Base-by-base conservation (phyloP, 2,329 filamentous ascomycete species). In the Venturia pyrina region DNA sequence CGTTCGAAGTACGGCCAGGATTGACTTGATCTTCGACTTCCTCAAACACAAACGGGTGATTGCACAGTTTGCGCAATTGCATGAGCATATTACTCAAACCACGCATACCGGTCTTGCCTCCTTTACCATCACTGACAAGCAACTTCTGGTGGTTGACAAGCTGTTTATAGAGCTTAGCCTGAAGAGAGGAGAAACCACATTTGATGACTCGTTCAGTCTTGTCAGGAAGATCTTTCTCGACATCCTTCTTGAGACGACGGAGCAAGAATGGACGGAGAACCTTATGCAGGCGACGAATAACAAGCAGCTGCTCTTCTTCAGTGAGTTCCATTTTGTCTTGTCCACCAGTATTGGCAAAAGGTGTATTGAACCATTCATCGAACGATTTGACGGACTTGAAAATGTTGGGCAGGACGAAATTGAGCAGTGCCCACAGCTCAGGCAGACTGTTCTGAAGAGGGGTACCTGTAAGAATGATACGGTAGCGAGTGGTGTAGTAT, bases 181-280 rank as follows among this genome's bases (percentile, higher is more conserved):
- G 95, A 69, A 99, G 82, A 0, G 95, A 89, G 62, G 95, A 99
- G 79, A 98, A 96, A 76, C 93, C 96, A 83, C 93, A 98, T 81
- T 99, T 98, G 85, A 99, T 92, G 76, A 99, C 93, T 79, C 96
- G 95, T 77, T 99, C 95, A 43, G 95, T 96, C 85, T 99, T 99
- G 84, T 99, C 93, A 0, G 95, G 95, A 68, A 99, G 82, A 77
- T 99, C 95, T 79, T 98, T 97, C 78, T 99, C 95, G 75, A 99
- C 95, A 80, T 99, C 95, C 80, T 96, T 98, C 87, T 99, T 99
- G 73, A 99, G 82, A 87, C 95, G 95, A 80, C 95, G 91, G 66
- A 99, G 88, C 77, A 99, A 80, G 90, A 99, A 99, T 1, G 95
- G 95, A 68, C 95, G 87, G 72, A 99, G 82, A 73, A 99, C 95